Evolutionary conservation across 108 stramenopile genomes (phyloP).

Genomic region (Poteriospumella lacustris): DNA sequence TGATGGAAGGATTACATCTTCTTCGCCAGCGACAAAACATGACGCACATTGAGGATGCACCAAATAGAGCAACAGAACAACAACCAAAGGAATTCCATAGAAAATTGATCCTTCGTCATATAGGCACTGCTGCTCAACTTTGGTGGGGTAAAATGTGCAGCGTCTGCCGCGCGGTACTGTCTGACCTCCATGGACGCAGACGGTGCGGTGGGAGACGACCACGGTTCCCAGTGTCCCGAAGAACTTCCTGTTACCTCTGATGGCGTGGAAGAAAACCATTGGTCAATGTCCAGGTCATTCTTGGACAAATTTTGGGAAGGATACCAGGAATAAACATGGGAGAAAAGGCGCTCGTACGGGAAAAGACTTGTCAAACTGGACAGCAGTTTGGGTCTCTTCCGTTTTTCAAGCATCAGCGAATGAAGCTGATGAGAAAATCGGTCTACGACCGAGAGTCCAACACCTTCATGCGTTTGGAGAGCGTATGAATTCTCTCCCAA

Average conservation of each 20-base stretch:
- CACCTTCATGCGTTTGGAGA: slow-evolving; percentile 52
- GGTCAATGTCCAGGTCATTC: not conserved
- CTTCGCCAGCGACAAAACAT: too few relatives aligned
- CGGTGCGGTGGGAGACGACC: too few relatives aligned
- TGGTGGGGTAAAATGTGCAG: too few relatives aligned
- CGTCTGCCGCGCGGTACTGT: too few relatives aligned
- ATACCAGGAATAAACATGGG: not conserved
- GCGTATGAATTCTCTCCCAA: slow-evolving; percentile 71
- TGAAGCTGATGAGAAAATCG: slow-evolving; percentile 57
- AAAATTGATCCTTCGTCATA: too few relatives aligned
- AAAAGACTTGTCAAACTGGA: not conserved
- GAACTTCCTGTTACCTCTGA: not conserved
- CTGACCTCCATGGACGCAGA: too few relatives aligned
- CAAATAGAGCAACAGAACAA: too few relatives aligned
- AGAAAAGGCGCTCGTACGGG: not conserved
- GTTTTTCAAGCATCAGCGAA: not conserved
- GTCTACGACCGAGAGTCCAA: slow-evolving; percentile 67
- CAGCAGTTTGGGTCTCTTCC: not conserved
- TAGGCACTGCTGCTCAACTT: too few relatives aligned
- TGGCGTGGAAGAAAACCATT: not conserved
- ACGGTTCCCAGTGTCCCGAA: not conserved
- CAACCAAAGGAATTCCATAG: too few relatives aligned
- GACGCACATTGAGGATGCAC: too few relatives aligned
- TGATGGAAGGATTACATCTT: too few relatives aligned
- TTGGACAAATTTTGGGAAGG: not conserved